Percentiles rank a stretch among this genome's conserved stretches.
Evolutionary conservation across 2,329 filamentous ascomycete genomes (phyloP).

Genomic region (Arthrobotrys iridis): DNA sequence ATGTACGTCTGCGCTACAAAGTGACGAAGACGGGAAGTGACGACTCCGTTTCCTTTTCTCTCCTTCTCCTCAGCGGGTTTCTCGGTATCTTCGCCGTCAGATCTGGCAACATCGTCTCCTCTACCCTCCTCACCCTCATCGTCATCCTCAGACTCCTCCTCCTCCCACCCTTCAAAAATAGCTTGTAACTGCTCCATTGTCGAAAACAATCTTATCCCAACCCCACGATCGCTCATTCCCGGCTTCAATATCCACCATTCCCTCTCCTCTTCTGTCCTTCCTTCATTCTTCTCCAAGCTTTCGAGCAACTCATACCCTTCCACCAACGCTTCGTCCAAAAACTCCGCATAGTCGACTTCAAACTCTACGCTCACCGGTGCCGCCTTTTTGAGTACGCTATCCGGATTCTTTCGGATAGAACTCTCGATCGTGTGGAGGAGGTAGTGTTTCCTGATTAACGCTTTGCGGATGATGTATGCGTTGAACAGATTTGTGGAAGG

Average conservation of each 20-base stretch:
- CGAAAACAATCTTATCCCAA: conserved; percentile 89
- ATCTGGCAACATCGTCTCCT: conserved; percentile 60
- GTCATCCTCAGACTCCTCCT: conserved; percentile 71
- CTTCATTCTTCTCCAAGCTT: conserved; percentile 76
- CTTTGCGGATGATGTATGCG: conserved; percentile 94
- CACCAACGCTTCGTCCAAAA: conserved; percentile 88
- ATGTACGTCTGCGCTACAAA: conserved; percentile 97
- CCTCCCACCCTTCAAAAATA: conserved; percentile 94
- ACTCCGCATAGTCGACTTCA: conserved; percentile 96
- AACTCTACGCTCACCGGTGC: conserved; percentile 84
- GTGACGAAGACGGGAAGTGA: conserved; percentile 90
- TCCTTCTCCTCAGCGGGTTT: conserved; percentile 34
- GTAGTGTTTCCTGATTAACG: conserved; percentile 95
- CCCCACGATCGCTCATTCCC: conserved; percentile 94
- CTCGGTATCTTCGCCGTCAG: conserved; percentile 42
- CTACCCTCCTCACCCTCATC: conserved; percentile 69
- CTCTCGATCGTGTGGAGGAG: conserved; percentile 82
- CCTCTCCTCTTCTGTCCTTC: conserved; percentile 62
- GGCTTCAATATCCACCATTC: conserved; percentile 99
- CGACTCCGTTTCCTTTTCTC: conserved; percentile 68
- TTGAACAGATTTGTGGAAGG: conserved; percentile 76
- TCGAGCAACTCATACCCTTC: conserved; percentile 89
- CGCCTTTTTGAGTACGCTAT: conserved; percentile 73
- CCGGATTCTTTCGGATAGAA: conserved; percentile 85
- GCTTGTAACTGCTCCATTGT: conserved; percentile 82